A percentile compares a stretch with the other conserved stretches of the same genome.
Evolutionary conservation across 495 filamentous ascomycete genomes (phyloP).

Genomic region (Xylaria bambusicola): DNA sequence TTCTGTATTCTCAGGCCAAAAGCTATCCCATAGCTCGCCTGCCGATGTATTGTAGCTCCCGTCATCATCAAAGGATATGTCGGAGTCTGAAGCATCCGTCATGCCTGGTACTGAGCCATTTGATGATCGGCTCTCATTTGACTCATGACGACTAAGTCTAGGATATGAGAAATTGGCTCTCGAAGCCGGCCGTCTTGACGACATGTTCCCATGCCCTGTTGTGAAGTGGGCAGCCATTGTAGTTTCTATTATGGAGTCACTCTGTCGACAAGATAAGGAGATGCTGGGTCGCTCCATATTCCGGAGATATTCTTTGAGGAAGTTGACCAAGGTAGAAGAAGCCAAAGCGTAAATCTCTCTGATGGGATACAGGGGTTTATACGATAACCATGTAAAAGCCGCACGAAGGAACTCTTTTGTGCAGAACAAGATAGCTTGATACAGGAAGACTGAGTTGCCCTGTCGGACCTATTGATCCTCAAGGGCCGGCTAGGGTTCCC

Average conservation of each 20-base stretch:
- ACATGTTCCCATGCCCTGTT: background rate
- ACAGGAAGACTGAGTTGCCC: constrained; percentile 21
- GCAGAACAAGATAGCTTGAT: constrained; percentile 14
- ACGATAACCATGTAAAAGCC: constrained; percentile 12
- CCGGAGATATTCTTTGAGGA: constrained; percentile 7
- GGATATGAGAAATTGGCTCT: constrained; percentile 33
- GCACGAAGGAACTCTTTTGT: background rate
- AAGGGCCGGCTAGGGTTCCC: constrained; percentile 22
- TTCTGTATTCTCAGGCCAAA: constrained; percentile 25
- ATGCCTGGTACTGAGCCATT: constrained; percentile 31
- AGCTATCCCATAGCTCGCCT: constrained; percentile 33
- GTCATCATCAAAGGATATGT: constrained; percentile 32
- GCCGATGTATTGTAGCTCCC: constrained; percentile 29
- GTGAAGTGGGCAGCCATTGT: constrained; percentile 16
- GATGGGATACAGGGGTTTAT: constrained; percentile 33
- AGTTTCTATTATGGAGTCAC: background rate
- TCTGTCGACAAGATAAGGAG: constrained; percentile 14
- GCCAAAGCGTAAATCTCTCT: constrained; percentile 21
- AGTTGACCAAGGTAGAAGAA: constrained; percentile 22
- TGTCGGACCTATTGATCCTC: constrained; percentile 22
- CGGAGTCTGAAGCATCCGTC: constrained; percentile 36
- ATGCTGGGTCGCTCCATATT: constrained; percentile 31
- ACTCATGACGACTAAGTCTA: constrained; percentile 28
- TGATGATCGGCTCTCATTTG: constrained; percentile 30
- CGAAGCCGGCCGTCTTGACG: constrained; percentile 22